Conservation (phyloP, 441 rosid species). For the Erodium trifolium region DNA sequence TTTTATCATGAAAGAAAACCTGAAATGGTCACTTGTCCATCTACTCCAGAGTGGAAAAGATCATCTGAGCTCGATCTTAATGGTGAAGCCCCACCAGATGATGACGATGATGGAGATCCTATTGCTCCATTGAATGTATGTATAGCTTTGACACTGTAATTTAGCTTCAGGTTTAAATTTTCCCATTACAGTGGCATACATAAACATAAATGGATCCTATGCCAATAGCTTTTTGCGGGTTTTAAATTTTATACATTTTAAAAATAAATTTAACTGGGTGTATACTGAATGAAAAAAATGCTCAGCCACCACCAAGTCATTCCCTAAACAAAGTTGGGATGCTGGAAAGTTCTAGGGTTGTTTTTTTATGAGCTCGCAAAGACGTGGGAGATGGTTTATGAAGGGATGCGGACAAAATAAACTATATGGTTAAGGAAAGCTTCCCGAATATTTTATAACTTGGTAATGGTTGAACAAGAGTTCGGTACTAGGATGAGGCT, state of each 20-base stretch:
- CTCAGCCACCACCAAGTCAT: not conserved
- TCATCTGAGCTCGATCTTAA: constrained; percentile 92
- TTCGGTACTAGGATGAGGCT: too few species aligned
- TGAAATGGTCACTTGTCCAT: constrained; percentile 57
- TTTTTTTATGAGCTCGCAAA: not conserved
- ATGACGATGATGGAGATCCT: constrained; percentile 66
- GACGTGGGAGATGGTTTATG: not conserved
- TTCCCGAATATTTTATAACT: not conserved
- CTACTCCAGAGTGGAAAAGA: constrained; percentile 96
- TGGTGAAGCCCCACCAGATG: constrained; percentile 94
- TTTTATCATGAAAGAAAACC: constrained; percentile 94
- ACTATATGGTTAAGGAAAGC: too few species aligned
- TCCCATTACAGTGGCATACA: not conserved
- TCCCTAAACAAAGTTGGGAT: not conserved
- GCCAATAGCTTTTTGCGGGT: not conserved
- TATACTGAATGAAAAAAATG: not conserved
- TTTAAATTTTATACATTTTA: not conserved
- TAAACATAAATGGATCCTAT: not conserved
- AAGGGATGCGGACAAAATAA: not conserved
- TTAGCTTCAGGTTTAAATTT: constrained; percentile 1
- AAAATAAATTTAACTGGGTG: not conserved
- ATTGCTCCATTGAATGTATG: constrained; percentile 57
- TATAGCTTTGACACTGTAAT: constrained; percentile 17
- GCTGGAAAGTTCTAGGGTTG: not conserved
- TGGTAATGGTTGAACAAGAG: not conserved